These are phyloP conservation scores for Suaeda aralocaspica DNA, from an alignment of 148 eudicot genomes.

Conservation along the genomic window DNA sequence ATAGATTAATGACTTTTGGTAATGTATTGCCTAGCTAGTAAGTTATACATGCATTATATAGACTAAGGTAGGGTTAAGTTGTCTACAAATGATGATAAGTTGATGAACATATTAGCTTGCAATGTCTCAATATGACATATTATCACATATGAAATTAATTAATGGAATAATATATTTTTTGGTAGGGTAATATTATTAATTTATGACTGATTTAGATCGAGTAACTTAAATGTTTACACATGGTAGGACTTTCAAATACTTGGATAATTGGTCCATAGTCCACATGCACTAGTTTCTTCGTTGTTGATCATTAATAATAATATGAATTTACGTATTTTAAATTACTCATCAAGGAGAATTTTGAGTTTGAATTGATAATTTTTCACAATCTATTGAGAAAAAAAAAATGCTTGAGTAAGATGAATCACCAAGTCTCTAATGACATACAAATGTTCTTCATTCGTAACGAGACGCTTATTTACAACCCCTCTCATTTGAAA, in stretches of 20 bases:
- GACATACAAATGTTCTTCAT: too few species aligned
- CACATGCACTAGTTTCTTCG: conserved; percentile 1
- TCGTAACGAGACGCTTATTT: too few species aligned
- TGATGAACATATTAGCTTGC: neutral
- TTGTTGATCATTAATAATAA: too few species aligned
- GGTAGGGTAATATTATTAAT: neutral
- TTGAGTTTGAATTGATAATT: too few species aligned
- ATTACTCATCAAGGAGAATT: too few species aligned
- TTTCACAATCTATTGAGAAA: too few species aligned
- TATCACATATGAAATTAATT: neutral
- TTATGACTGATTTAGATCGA: too few species aligned
- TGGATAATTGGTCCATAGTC: neutral
- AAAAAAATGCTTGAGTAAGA: too few species aligned
- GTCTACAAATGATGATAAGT: conserved; percentile 1
- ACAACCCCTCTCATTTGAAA: too few species aligned
- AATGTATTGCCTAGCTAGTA: neutral
- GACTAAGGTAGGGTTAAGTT: neutral
- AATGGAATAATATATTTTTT: neutral
- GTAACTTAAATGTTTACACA: conserved; percentile 3
- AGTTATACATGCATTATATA: conserved; percentile 7
- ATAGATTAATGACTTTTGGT: neutral
- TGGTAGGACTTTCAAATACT: conserved; percentile 6
- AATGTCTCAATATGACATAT: conserved; percentile 6
- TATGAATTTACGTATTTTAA: too few species aligned
- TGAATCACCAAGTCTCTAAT: too few species aligned